A percentile compares a stretch with the other conserved stretches of the same genome.
Conservation (phyloP, 2,329 filamentous ascomycete genomes). For the Ambrosiella cleistominuta region DNA sequence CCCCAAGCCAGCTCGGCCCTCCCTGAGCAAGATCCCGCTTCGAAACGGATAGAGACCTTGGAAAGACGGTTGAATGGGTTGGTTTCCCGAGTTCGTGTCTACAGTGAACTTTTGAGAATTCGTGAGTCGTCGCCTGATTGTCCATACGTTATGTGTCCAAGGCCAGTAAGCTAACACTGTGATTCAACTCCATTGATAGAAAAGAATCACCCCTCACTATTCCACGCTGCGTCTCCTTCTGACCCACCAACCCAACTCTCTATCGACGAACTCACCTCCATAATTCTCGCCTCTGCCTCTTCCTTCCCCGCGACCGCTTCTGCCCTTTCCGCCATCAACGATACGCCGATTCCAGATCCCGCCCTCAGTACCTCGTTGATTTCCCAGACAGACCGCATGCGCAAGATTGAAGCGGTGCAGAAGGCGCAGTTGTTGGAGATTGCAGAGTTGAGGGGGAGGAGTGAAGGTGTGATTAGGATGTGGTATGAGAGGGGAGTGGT, state of each 20-base stretch:
- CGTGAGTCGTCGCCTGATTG: slow-evolving; percentile 27
- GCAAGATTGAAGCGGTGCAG: slow-evolving; percentile 41
- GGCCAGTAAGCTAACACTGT: not conserved
- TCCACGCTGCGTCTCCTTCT: slow-evolving; percentile 29
- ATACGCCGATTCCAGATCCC: slow-evolving; percentile 39
- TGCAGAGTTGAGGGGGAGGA: slow-evolving; percentile 43
- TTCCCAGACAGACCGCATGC: slow-evolving; percentile 42
- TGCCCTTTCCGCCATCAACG: slow-evolving; percentile 36
- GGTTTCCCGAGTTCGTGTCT: slow-evolving; percentile 34
- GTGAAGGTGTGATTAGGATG: slow-evolving; percentile 40
- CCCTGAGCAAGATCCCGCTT: slow-evolving; percentile 22
- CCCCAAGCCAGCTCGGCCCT: slow-evolving; percentile 16
- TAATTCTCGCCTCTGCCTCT: slow-evolving; percentile 38
- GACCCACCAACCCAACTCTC: slow-evolving; percentile 35
- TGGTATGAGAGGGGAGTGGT: slow-evolving; percentile 65
- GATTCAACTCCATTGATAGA: slow-evolving; percentile 21
- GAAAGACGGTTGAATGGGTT: slow-evolving; percentile 36
- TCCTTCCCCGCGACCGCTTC: slow-evolving; percentile 39
- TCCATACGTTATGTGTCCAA: not conserved
- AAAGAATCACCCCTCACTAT: slow-evolving; percentile 35
- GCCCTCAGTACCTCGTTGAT: slow-evolving; percentile 38
- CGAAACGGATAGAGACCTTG: slow-evolving; percentile 30
- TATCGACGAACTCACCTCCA: slow-evolving; percentile 33
- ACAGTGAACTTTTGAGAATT: slow-evolving; percentile 41
- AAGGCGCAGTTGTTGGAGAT: slow-evolving; percentile 44